Evolutionary conservation across 257 asterid species (phyloP).

Genomic region (Solanum acaule): DNA sequence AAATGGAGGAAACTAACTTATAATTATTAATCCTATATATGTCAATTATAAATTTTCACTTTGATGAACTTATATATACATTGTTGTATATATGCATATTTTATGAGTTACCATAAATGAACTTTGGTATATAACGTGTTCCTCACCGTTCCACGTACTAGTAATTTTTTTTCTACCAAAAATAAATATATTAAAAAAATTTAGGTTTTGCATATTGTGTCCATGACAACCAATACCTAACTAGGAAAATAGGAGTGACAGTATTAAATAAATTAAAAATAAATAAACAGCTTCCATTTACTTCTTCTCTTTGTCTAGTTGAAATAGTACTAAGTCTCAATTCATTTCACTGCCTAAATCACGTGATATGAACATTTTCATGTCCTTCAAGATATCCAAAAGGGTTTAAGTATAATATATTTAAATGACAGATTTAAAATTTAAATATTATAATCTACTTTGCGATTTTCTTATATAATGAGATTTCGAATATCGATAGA

Average conservation of each 20-base stretch:
- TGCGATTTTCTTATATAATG: background rate
- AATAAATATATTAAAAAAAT: background rate
- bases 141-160: background rate
- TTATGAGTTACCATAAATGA: background rate
- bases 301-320: background rate
- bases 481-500: background rate
- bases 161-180: background rate
- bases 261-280: background rate
- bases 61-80: too few species aligned
- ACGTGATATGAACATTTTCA: background rate
- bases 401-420: background rate
- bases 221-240: background rate
- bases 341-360: slow-evolving; percentile 3
- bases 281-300: background rate
- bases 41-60: too few species aligned
- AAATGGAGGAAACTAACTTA: background rate
- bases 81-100: background rate
- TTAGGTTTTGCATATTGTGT: background rate
- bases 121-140: background rate
- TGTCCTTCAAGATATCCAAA: background rate
- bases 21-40: too few species aligned
- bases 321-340: background rate
- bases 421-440: background rate
- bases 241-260: background rate
- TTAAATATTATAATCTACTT: background rate